These are phyloP conservation scores for Pichia sp. DNA, from an alignment of 1,139 yeast genomes.

Conservation along the genomic window DNA sequence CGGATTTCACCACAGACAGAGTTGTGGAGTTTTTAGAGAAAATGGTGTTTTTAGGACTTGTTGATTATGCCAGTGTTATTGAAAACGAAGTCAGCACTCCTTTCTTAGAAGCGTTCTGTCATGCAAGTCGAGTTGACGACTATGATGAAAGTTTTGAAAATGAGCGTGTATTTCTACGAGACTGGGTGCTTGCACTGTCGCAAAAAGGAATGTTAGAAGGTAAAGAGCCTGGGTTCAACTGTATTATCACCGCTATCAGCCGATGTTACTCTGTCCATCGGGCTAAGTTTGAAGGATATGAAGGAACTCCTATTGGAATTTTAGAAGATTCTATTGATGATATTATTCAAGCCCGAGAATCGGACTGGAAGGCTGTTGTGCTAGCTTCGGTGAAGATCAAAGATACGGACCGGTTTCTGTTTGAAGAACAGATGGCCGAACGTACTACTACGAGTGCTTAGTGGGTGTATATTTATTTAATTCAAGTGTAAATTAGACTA, in stretches of 20 bases:
- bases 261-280: constrained; percentile 4
- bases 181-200: constrained; percentile 10
- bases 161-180: neutral
- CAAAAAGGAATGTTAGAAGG: neutral
- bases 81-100: constrained; percentile 22
- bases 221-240: neutral
- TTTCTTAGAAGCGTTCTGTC: constrained; percentile 12
- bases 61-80: constrained; percentile 10
- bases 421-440: no score
- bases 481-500: neutral
- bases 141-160: neutral
- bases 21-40: neutral
- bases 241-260: constrained; percentile 10
- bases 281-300: neutral
- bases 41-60: neutral
- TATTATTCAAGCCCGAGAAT: neutral
- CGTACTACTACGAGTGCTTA: no score
- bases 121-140: no score
- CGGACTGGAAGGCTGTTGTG: neutral
- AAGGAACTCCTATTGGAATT: neutral
- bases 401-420: neutral
- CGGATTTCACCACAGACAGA: neutral
- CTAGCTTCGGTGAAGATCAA: neutral
- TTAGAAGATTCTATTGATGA: neutral
- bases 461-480: no score